Conservation (phyloP, 1,139 yeast genomes). For the Yamadazyma atlantica region DNA sequence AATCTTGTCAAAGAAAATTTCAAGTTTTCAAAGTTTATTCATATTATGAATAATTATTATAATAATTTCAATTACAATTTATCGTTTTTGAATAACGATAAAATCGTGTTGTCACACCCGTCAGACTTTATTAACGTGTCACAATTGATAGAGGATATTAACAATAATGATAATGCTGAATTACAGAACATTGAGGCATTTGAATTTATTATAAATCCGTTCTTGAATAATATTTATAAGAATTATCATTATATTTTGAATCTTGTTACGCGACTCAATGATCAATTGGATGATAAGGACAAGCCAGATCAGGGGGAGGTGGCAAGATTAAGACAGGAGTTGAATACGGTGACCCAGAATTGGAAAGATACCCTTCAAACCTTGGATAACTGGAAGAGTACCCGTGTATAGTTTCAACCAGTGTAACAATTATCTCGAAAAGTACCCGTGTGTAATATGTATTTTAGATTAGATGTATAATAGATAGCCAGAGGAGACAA, state of each 20-base stretch:
- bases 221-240: slow-evolving; percentile 29
- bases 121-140: slow-evolving; percentile 32
- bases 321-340: slow-evolving; percentile 31
- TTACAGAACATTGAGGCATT: slow-evolving; percentile 39
- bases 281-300: not conserved
- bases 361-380: slow-evolving; percentile 48
- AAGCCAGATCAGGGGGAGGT: slow-evolving; percentile 6
- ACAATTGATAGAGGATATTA: slow-evolving; percentile 14
- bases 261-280: slow-evolving; percentile 13
- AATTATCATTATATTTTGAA: slow-evolving; percentile 31
- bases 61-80: slow-evolving; percentile 23
- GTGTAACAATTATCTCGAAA: too few relatives aligned
- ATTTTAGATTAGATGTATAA: too few relatives aligned
- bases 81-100: slow-evolving; percentile 14
- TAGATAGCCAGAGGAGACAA: too few relatives aligned
- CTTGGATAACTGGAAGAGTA: slow-evolving; percentile 45
- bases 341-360: slow-evolving; percentile 36
- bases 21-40: slow-evolving; percentile 34
- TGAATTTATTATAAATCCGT: slow-evolving; percentile 36
- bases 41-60: slow-evolving; percentile 31
- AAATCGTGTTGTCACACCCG: slow-evolving; percentile 30
- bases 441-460: slow-evolving; percentile 3
- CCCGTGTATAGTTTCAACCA: slow-evolving; percentile 5
- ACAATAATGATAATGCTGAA: slow-evolving; percentile 11
- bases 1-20: slow-evolving; percentile 41